Evolutionary conservation across 495 filamentous ascomycete species (phyloP), one percentile per base, ranked within the genome.

Genomic region (Hyaloscypha bicolor): DNA sequence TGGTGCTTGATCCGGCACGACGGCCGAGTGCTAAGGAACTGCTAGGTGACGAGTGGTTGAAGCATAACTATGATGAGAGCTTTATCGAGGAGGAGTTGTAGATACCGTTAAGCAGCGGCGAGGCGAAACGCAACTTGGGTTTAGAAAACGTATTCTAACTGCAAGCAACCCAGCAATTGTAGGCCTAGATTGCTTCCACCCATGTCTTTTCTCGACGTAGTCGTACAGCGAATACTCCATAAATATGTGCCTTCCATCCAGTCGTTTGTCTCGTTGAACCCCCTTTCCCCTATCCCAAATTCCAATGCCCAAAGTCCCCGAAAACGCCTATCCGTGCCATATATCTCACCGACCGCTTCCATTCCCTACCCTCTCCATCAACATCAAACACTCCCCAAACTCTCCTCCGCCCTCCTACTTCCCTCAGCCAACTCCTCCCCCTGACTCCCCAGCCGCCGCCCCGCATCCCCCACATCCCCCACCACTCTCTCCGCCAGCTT

Each of bases 401-500:
- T 80, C 39, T 72, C 77, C 64, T 86, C 84, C 4, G 80, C 81
- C 30, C 69, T 76, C 69, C 81, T 74, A 51, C 80, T 79, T 74
- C 85, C 84, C 51, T 69, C 71, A 16, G 76, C 79, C 53, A 87
- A 69, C 42, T 78, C 79, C 51, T 83, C 83, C 5, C 82, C 79
- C 4, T 74, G 75, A 25, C 73, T 70, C 25, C 68, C 56, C 57
- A 69, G 60, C 66, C 77, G 64, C 57, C 68, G 70, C 55, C 73
- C 70, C 30, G 71, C 78, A 31, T 22, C 86, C 71, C 91, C 89
- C 67, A 96, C 73, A 78, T 95, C 92, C 29, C 79, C 77, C 55
- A 94, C 82, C 31, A 89, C 83, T 30, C 77, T 79, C 75, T 93
- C 92, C 30, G 95, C 80, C 12, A 83, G 80, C 5, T 72, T 79